These are phyloP conservation scores for Podaxis carcinomalis DNA, from an alignment of 768 basidiomycete genomes.

Conservation along the genomic window DNA sequence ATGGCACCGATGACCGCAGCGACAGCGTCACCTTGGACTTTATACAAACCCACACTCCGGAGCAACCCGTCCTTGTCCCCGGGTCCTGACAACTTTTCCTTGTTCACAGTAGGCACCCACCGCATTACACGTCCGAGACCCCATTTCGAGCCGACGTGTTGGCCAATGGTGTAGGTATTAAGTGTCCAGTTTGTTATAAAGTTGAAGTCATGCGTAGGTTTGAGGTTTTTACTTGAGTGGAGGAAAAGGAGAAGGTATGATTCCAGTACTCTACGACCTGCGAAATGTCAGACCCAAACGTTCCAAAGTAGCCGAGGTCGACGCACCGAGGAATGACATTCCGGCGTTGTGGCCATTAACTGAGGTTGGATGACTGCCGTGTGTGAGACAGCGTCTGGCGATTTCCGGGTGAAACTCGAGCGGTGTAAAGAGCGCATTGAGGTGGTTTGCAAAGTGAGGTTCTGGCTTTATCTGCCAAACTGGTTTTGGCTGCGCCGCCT, in stretches of 20 bases:
- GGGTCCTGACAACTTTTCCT: conserved; percentile 26
- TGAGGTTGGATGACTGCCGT: conserved; percentile 68
- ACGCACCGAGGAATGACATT: conserved; percentile 68
- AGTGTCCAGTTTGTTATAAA: conserved; percentile 51
- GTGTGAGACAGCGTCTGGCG: conserved; percentile 71
- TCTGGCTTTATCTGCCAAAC: conserved; percentile 3
- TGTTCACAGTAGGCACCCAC: conserved; percentile 61
- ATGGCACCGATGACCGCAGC: conserved; percentile 74
- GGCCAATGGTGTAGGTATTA: conserved; percentile 69
- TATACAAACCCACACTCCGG: conserved; percentile 62
- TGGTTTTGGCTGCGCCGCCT: conserved; percentile 8
- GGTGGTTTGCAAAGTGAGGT: conserved; percentile 41
- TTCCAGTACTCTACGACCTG: conserved; percentile 76
- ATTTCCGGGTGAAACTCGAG: conserved; percentile 69
- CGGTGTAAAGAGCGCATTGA: conserved; percentile 58
- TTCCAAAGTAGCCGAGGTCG: not conserved
- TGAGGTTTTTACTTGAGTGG: conserved; percentile 45
- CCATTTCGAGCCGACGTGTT: conserved; percentile 75
- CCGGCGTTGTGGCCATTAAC: conserved; percentile 68
- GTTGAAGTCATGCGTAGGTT: conserved; percentile 52
- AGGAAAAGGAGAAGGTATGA: conserved; percentile 74
- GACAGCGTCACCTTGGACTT: conserved; percentile 74
- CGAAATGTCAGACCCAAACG: not conserved
- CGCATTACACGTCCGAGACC: conserved; percentile 66
- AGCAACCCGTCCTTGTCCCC: conserved; percentile 32